Conservation (phyloP, 1,284 basidiomycete genomes). For the Puccinia brachypodii region DNA sequence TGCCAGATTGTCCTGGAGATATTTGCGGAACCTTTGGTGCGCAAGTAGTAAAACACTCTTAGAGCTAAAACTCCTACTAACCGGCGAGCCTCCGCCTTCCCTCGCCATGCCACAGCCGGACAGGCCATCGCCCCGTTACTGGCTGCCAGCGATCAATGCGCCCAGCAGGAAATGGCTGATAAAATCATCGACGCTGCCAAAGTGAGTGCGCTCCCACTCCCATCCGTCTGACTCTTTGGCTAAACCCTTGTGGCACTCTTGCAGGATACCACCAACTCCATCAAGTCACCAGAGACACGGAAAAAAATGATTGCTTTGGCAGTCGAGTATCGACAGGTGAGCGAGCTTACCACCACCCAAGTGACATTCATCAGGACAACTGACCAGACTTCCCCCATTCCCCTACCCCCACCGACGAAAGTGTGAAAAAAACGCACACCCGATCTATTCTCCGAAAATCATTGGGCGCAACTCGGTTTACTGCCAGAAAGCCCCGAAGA, state of each 20-base stretch:
- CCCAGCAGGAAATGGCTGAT: constrained; percentile 41
- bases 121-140: constrained; percentile 30
- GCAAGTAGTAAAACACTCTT: background rate
- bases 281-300: background rate
- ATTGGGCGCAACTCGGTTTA: constrained; percentile 32
- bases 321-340: constrained; percentile 17
- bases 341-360: background rate
- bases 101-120: constrained; percentile 4
- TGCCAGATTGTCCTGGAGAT: constrained; percentile 27
- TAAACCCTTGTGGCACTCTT: background rate
- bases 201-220: background rate
- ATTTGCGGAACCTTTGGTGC: constrained; percentile 28
- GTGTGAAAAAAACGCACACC: constrained; percentile 19
- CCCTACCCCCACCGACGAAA: background rate
- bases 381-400: background rate
- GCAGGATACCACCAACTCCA: constrained; percentile 12
- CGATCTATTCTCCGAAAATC: background rate
- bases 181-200: constrained; percentile 34
- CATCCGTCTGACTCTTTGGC: background rate
- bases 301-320: constrained; percentile 30
- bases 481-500: constrained; percentile 21
- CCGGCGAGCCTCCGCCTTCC: background rate
- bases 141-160: constrained; percentile 19
- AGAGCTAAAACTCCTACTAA: background rate
- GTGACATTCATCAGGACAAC: background rate